phyloP scores from a whole-genome alignment of 1,284 basidiomycete species.

The Heterobasidion parviporum region DNA sequence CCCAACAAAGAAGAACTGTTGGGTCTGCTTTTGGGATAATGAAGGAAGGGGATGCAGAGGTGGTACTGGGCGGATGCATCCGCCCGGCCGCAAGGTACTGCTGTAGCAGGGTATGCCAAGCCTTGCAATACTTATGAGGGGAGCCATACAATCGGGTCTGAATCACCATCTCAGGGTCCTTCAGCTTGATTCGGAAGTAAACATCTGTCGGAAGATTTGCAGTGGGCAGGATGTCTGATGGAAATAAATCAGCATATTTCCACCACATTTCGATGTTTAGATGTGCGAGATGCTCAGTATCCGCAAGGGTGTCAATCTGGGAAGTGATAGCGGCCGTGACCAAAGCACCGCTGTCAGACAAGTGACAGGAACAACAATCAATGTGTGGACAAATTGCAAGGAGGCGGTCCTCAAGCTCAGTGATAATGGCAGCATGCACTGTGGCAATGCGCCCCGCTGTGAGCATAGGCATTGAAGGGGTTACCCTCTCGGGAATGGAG shows the following conservation, averaged over 20 bases:
- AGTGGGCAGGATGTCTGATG: constrained; percentile 11
- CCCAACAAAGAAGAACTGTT: constrained; percentile 20
- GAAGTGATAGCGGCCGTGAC: too few relatives aligned
- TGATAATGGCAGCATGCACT: too few relatives aligned
- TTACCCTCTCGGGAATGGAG: too few relatives aligned
- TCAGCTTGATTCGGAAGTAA: constrained; percentile 13
- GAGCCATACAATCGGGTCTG: constrained; percentile 11
- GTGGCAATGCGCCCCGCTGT: too few relatives aligned
- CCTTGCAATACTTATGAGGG: constrained; percentile 14
- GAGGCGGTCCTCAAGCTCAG: too few relatives aligned
- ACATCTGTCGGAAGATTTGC: constrained; percentile 11
- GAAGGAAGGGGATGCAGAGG: constrained; percentile 20
- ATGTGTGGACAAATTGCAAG: too few relatives aligned
- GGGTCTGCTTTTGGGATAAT: constrained; percentile 24
- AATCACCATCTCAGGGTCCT: constrained; percentile 13
- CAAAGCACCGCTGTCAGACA: too few relatives aligned
- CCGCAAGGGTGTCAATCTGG: neutral
- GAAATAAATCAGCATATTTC: constrained; percentile 8
- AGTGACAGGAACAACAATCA: too few relatives aligned
- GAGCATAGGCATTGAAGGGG: too few relatives aligned
- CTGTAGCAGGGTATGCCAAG: constrained; percentile 9
- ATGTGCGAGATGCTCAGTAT: neutral
- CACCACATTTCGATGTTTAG: neutral
- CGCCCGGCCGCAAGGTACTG: constrained; percentile 11
- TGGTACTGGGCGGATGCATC: constrained; percentile 13